phyloP scores from a whole-genome alignment of 73 alveolate genomes.

The Paraurostyla sp. region DNA sequence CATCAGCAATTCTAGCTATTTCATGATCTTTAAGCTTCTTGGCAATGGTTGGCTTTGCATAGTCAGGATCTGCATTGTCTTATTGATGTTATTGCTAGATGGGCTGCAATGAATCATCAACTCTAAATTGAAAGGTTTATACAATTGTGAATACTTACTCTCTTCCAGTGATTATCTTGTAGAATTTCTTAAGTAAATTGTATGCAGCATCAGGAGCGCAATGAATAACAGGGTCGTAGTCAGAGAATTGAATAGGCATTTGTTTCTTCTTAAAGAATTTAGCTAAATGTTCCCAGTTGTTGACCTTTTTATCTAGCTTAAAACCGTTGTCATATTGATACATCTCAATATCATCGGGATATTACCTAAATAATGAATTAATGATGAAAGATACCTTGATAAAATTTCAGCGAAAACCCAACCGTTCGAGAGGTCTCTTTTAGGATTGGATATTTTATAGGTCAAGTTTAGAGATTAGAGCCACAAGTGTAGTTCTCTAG shows the following conservation, averaged over 20 bases:
- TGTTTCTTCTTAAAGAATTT: conserved; percentile 77
- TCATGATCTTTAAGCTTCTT: conserved; percentile 69
- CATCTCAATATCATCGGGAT: conserved; percentile 86
- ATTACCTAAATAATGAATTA: conserved; percentile 51
- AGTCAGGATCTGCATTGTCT: conserved; percentile 66
- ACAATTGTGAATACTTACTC: conserved; percentile 24
- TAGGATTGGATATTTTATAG: conserved; percentile 80
- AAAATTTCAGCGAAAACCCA: conserved; percentile 74
- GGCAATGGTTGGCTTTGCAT: conserved; percentile 72
- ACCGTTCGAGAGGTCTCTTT: conserved; percentile 80
- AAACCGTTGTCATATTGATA: conserved; percentile 80
- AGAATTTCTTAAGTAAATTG: conserved; percentile 65
- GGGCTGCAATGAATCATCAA: conserved; percentile 46
- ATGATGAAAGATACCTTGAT: conserved; percentile 50
- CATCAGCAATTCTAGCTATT: conserved; percentile 66
- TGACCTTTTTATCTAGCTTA: conserved; percentile 75
- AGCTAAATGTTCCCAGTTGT: conserved; percentile 84
- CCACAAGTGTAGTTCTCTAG: conserved; percentile 86
- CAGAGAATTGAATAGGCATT: conserved; percentile 65
- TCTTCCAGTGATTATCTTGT: conserved; percentile 70
- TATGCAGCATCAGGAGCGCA: conserved; percentile 85
- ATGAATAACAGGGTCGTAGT: conserved; percentile 84
- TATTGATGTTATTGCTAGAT: background rate
- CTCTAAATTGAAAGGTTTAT: background rate
- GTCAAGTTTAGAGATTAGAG: conserved; percentile 77